phyloP scores from a whole-genome alignment of 2,329 filamentous ascomycete genomes.

The Aspergillus transmontanensis region DNA sequence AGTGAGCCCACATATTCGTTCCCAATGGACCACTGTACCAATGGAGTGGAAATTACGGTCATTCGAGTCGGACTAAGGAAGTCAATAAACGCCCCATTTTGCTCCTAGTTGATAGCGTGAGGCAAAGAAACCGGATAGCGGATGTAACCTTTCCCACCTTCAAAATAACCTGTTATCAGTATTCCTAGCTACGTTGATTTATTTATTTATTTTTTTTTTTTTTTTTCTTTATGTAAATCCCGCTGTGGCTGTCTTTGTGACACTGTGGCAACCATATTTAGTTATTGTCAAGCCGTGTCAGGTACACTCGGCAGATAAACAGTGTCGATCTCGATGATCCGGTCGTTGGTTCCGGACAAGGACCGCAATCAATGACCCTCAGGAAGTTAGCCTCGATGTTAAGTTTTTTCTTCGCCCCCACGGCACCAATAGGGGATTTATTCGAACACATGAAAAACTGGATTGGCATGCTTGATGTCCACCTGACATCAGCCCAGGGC shows the following conservation, averaged over 20 bases:
- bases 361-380: background rate
- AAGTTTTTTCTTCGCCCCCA: background rate
- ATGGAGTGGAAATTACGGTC: background rate
- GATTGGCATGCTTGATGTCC: background rate
- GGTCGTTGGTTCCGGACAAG: constrained; percentile 1
- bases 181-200: too few species aligned
- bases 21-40: background rate
- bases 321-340: constrained; percentile 10
- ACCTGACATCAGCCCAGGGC: constrained; percentile 4
- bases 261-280: background rate
- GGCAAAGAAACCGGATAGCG: background rate
- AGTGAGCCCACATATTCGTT: background rate
- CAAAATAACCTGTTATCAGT: background rate
- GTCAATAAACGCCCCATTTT: background rate
- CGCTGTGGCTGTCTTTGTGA: background rate
- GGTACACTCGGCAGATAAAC: background rate
- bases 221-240: background rate
- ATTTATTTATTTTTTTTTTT: too few species aligned
- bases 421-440: background rate
- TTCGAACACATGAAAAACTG: background rate
- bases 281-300: background rate
- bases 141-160: background rate
- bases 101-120: background rate
- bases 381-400: background rate
- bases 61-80: constrained; percentile 1